phyloP scores from a whole-genome alignment of 2,329 filamentous ascomycete genomes.

The Chrysoporthe puriensis region DNA sequence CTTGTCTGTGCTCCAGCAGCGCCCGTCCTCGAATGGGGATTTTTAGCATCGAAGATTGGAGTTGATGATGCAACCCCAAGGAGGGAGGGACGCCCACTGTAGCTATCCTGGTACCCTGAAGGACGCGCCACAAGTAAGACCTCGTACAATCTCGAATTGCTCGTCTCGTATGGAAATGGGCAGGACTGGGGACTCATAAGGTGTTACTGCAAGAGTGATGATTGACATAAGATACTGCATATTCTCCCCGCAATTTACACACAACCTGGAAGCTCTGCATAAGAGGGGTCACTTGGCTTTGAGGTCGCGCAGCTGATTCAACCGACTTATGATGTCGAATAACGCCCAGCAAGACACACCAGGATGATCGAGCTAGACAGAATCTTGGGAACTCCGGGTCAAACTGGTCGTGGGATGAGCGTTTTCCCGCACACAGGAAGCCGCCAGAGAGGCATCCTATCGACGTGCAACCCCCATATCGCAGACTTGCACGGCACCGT shows the following conservation, averaged over 20 bases:
- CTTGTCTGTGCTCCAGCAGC: no score
- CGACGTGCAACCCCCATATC: background rate
- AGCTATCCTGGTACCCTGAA: background rate
- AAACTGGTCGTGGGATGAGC: background rate
- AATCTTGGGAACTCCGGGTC: background rate
- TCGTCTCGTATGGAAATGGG: no score
- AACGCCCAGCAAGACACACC: background rate
- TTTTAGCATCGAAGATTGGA: no score
- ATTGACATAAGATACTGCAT: background rate
- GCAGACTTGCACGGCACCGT: background rate
- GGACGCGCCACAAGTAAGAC: background rate
- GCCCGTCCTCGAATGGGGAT: no score
- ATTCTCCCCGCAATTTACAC: background rate
- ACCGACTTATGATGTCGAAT: background rate
- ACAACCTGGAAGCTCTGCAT: background rate
- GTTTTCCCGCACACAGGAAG: no score
- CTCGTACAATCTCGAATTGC: background rate
- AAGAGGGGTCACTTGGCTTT: background rate
- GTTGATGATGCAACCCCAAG: background rate
- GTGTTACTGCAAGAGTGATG: background rate
- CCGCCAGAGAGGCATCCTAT: background rate
- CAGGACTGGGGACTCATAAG: background rate
- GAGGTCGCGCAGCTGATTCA: background rate
- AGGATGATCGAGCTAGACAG: background rate
- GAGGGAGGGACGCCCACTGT: background rate